phyloP scores from a whole-genome alignment of 73 alveolate species.

The Effrenium voratum region DNA sequence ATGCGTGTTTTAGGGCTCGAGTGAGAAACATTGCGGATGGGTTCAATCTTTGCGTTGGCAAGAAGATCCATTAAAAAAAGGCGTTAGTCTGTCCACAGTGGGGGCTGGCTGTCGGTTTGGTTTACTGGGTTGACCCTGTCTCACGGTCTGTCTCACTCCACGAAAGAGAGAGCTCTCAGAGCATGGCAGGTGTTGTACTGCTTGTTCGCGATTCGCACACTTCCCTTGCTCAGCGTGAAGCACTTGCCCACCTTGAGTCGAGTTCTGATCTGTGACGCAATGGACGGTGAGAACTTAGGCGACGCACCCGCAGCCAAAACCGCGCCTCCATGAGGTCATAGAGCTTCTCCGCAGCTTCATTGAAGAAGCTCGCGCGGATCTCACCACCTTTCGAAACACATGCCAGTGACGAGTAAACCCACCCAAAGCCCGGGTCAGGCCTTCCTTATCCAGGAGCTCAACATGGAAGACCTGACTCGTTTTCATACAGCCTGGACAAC shows the following conservation, averaged over 20 bases:
- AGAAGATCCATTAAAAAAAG: no score
- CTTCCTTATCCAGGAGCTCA: conserved; percentile 71
- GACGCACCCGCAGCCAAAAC: neutral
- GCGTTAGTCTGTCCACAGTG: no score
- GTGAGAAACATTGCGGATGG: no score
- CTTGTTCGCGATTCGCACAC: conserved; percentile 69
- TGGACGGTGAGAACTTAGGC: neutral
- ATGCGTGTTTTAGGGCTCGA: no score
- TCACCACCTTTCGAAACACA: conserved; percentile 17
- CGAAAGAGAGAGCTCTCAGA: no score
- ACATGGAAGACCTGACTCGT: conserved; percentile 68
- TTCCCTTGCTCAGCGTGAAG: conserved; percentile 79
- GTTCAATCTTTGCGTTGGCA: no score
- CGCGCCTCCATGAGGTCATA: conserved; percentile 30
- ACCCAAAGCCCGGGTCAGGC: no score
- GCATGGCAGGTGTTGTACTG: conserved; percentile 59
- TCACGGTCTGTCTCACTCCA: no score
- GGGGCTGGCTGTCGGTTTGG: no score
- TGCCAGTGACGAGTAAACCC: neutral
- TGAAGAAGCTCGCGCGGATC: conserved; percentile 91
- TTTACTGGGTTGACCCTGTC: no score
- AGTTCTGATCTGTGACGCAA: neutral
- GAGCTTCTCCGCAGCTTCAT: conserved; percentile 74
- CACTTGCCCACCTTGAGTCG: conserved; percentile 48
- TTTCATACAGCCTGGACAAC: no score